phyloP scores from a whole-genome alignment of 148 eudicot species.

The Persicaria maculosa region DNA sequence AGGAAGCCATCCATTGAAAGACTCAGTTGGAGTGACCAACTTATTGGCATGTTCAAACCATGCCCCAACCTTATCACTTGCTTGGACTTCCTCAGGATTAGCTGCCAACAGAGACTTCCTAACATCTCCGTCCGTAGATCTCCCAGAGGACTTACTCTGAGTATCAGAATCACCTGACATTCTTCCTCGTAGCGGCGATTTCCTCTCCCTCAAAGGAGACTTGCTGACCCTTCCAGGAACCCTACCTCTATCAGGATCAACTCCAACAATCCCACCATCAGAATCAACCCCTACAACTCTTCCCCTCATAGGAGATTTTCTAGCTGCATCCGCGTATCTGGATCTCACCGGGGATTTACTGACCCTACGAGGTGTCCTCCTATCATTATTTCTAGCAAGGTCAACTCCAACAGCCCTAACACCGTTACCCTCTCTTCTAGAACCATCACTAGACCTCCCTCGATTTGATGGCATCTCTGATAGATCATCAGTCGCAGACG shows the following conservation, averaged over 20 bases:
- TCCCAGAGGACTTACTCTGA: conserved; percentile 1
- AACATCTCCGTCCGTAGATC: conserved; percentile 4
- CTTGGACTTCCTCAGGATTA: conserved; percentile 4
- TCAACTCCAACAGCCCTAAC: conserved; percentile 12
- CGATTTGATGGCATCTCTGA: conserved; percentile 20
- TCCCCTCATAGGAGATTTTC: conserved; percentile 4
- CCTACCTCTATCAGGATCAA: not conserved
- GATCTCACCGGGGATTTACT: conserved; percentile 9
- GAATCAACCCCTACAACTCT: not conserved
- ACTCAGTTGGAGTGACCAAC: not conserved
- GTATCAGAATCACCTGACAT: conserved; percentile 7
- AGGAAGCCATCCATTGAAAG: conserved; percentile 22
- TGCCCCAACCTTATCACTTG: conserved; percentile 6
- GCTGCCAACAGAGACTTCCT: conserved; percentile 13
- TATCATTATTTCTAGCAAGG: not conserved
- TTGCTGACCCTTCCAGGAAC: not conserved
- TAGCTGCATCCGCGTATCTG: conserved; percentile 6
- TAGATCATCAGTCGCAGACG: conserved; percentile 21
- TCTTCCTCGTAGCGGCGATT: conserved; percentile 1
- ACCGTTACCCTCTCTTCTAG: not conserved
- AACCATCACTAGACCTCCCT: conserved; percentile 20
- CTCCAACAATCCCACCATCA: not conserved
- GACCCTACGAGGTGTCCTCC: not conserved
- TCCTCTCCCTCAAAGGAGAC: conserved; percentile 10
- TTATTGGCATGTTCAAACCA: conserved; percentile 10